Evolutionary conservation across 345 rosid species (phyloP), one percentile per base, ranked within the genome.

Genomic region (Eucalyptus coolabah): DNA sequence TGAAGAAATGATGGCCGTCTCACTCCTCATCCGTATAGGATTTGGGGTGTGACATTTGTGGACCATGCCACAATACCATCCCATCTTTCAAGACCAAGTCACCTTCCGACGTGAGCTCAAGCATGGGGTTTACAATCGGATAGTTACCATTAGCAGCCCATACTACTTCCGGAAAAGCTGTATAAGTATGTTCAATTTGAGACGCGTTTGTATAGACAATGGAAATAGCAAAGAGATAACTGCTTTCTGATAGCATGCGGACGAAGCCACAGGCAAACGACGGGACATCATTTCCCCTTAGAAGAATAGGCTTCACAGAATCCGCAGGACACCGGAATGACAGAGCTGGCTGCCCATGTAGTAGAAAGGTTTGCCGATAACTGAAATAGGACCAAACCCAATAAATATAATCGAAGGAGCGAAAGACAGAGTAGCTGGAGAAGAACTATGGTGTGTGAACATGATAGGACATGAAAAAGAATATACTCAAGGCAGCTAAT

Each of bases 81-180:
- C 3, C 53, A 24, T 90, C 92, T 88, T 42, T 42, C 42, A 92
- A 45, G 56, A 90, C 56, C 63, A 92, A 89, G 56, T 83, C 86
- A 42, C 90, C 89, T 16, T 87, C 86, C 2, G 83, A 24, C 4
- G 87, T 89, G 40, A 89, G 91, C 83, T 89, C 44, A 37, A 91
- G 86, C 13, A 89, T 80, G 37, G 69, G 89, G 47, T 50, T 60
- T 51, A 85, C 28, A 37, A 87, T 90, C 7, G 89, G 89, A 47
- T 53, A 21, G 44, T 92, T 88, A 23, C 90, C 21, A 28, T 90
- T 90, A 15, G 93, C 92, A 87, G 91, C 88, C 92, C 94, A 90
- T 32, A 86, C 92, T 50, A 92, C 40, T 87, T 32, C 51, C 8
- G 90, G 83, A 49, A 17, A 85, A 23, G 37, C 81, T 45, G 89